A percentile compares a stretch with the other conserved stretches of the same genome.
Conservation (phyloP, 2,329 filamentous ascomycete species). For the Albifimbria verrucaria region DNA sequence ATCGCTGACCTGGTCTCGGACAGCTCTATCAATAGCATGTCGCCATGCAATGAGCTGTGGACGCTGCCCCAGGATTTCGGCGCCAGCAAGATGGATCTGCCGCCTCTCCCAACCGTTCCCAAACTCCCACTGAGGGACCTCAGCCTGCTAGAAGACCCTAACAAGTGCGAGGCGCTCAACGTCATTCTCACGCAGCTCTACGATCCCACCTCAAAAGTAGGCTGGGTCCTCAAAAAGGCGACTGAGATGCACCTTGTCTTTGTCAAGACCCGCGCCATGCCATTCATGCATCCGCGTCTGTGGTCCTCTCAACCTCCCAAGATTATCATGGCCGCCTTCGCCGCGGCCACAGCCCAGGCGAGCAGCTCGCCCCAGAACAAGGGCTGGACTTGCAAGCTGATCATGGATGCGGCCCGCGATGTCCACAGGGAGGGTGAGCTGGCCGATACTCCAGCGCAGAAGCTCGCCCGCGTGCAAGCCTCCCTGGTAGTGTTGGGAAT, state of each 20-base stretch:
- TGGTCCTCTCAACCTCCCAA: conserved; percentile 37
- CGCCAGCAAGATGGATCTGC: conserved; percentile 27
- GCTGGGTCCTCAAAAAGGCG: conserved; percentile 29
- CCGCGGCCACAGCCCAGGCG: conserved; percentile 35
- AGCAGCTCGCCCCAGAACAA: conserved; percentile 33
- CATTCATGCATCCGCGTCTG: conserved; percentile 41
- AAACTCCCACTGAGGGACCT: conserved; percentile 26
- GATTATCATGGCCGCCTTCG: conserved; percentile 37
- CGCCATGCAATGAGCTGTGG: not conserved
- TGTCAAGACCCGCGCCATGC: conserved; percentile 31
- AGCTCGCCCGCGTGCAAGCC: conserved; percentile 41
- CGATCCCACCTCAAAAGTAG: conserved; percentile 30
- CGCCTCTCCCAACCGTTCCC: conserved; percentile 21
- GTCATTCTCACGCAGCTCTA: conserved; percentile 27
- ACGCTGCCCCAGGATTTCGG: conserved; percentile 15
- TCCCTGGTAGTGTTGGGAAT: conserved; percentile 38
- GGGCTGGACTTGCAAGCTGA: conserved; percentile 34
- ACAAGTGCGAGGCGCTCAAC: conserved; percentile 22
- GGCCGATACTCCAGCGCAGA: conserved; percentile 29
- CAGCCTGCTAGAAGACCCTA: conserved; percentile 17
- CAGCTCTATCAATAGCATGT: conserved; percentile 8
- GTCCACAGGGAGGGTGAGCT: conserved; percentile 32
- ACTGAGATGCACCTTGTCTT: conserved; percentile 30
- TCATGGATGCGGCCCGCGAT: conserved; percentile 33
- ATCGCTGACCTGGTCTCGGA: conserved; percentile 29